These are phyloP conservation scores for Pseudonectria buxi DNA, from an alignment of 2,329 filamentous ascomycete species.

Conservation along the genomic window DNA sequence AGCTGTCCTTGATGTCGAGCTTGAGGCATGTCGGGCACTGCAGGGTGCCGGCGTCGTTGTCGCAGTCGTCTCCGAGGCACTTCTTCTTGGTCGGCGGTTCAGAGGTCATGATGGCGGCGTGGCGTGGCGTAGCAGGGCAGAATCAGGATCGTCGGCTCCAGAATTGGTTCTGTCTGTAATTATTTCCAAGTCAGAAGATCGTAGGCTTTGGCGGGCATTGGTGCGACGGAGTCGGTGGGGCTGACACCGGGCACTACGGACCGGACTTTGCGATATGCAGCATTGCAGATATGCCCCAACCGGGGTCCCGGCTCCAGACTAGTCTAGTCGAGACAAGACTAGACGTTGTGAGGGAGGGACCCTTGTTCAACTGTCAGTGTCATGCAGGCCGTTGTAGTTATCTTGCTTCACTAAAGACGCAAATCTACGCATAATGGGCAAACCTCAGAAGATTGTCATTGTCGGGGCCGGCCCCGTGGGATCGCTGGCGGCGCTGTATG, in stretches of 20 bases:
- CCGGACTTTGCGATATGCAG: no score
- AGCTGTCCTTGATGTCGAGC: conserved; percentile 78
- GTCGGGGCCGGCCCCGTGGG: conserved; percentile 93
- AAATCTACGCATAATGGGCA: conserved; percentile 25
- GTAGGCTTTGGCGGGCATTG: no score
- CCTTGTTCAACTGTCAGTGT: neutral
- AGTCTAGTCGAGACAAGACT: no score
- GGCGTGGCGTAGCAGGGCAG: neutral
- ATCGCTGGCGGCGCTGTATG: conserved; percentile 85
- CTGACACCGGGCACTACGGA: no score
- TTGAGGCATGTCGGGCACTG: conserved; percentile 96
- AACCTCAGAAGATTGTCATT: conserved; percentile 64
- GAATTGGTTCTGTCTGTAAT: no score
- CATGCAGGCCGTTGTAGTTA: neutral
- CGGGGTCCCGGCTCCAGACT: no score
- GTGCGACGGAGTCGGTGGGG: no score
- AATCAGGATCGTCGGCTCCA: neutral
- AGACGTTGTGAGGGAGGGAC: no score
- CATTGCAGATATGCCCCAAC: no score
- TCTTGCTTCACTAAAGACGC: conserved; percentile 1
- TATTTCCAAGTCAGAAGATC: no score
- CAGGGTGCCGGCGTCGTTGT: conserved; percentile 75
- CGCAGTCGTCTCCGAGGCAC: conserved; percentile 78
- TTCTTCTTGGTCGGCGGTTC: conserved; percentile 54
- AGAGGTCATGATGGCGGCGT: conserved; percentile 34